Percentiles rank a stretch among this genome's conserved stretches.
phyloP scores from a whole-genome alignment of 2,329 filamentous ascomycete genomes.

The Chrysoporthe puriensis region DNA sequence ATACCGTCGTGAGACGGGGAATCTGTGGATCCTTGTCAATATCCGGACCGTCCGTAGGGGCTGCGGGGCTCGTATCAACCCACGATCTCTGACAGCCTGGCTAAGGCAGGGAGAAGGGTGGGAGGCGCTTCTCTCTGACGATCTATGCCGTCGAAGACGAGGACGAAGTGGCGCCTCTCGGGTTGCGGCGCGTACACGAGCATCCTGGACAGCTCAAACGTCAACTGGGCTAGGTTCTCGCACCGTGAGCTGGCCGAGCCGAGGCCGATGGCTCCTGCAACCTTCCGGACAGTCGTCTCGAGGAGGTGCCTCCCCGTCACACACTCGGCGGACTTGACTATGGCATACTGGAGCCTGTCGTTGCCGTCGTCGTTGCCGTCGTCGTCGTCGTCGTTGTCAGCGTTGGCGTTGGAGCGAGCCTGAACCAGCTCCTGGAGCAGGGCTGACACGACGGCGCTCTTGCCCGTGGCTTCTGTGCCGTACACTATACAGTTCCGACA shows the following conservation, averaged over 20 bases:
- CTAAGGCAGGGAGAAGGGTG: slow-evolving; percentile 80
- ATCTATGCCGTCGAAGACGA: slow-evolving; percentile 90
- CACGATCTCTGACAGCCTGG: slow-evolving; percentile 80
- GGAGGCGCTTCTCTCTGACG: slow-evolving; percentile 77
- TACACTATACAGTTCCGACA: slow-evolving; percentile 78
- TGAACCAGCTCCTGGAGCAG: slow-evolving; percentile 57
- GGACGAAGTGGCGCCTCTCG: slow-evolving; percentile 64
- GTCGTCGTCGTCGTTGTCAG: slow-evolving; percentile 61
- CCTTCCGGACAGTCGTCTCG: slow-evolving; percentile 68
- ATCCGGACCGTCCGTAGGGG: not conserved
- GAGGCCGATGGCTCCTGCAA: slow-evolving; percentile 56
- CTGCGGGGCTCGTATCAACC: slow-evolving; percentile 35
- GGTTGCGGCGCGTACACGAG: slow-evolving; percentile 50
- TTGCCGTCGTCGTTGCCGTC: slow-evolving; percentile 53
- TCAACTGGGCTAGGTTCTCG: slow-evolving; percentile 78
- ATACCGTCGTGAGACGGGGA: slow-evolving; percentile 73
- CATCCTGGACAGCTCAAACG: slow-evolving; percentile 71
- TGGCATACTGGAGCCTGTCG: slow-evolving; percentile 59
- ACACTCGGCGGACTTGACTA: slow-evolving; percentile 74
- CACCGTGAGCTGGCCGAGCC: slow-evolving; percentile 52
- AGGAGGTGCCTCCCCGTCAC: slow-evolving; percentile 78
- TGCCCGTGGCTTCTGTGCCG: slow-evolving; percentile 85
- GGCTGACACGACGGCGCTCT: slow-evolving; percentile 70
- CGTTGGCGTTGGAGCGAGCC: slow-evolving; percentile 30
- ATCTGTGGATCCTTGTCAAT: slow-evolving; percentile 57